Evolutionary conservation across 2,329 filamentous ascomycete species (phyloP), one percentile per base, ranked within the genome.

Genomic region (Colletotrichum neosansevieriae): DNA sequence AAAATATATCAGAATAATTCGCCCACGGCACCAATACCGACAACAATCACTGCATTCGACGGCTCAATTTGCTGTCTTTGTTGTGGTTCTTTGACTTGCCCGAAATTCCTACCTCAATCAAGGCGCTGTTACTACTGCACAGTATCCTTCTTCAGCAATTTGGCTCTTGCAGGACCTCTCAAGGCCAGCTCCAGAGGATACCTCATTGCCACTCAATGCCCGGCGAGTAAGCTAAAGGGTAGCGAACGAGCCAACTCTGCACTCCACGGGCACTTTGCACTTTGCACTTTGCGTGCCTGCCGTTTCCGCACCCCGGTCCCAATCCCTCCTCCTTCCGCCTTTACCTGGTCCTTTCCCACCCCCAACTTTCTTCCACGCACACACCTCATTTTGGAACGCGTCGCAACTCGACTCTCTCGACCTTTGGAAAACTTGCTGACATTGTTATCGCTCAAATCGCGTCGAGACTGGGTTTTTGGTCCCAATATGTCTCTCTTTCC

Each of bases 401-500:
- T 70, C 66, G 60, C 57, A 65, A 53, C 44, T 68, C 69, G 40
- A 51, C 57, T 49, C 65, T 51, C 13, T 34, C 47, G 40, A 57
- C 45, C 29, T 21, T 42, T 19, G n/a, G 49, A 49, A 45, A 50
- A 29, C 24, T 24, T 5, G 32, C 19, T 17, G 15, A 54, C 34
- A n/a, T 50, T 47, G 24, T 13, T 50, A 45, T 32, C 36, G 54
- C 42, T 56, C 19, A 42, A 60, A 57, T 69, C 69, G 69, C 69
- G 69, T 70, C 69, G 60, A 69, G 67, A 61, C 56, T 53, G 56
- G 50, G 57, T 47, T 61, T 45, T 54, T 42, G 13, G 13, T 38
- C 70, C 71, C 79, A 79, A 76, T 71, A 76, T 79, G 59, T 70
- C 67, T 64, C 67, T 73, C 45, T 67, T 70, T 9, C 63, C 71